These are phyloP conservation scores for Penicillium malachiteum DNA, from an alignment of 495 filamentous ascomycete species.

Conservation along the genomic window DNA sequence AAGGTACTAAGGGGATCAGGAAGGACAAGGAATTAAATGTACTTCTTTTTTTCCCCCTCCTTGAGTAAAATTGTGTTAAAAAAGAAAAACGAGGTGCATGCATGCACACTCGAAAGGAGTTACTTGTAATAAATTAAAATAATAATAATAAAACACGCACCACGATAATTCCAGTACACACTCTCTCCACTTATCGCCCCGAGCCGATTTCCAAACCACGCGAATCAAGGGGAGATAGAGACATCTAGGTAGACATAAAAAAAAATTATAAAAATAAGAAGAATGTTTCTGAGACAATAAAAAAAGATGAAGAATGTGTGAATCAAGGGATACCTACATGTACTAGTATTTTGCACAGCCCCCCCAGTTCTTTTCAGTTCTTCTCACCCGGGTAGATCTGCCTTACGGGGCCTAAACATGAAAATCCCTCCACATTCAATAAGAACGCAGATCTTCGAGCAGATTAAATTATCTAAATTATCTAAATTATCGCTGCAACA, in stretches of 20 bases:
- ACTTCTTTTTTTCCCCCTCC: background rate
- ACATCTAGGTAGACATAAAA: too few relatives aligned
- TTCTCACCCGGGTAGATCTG: slow-evolving; percentile 11
- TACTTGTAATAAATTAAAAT: too few relatives aligned
- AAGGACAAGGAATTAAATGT: background rate
- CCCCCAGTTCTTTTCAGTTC: slow-evolving; percentile 5
- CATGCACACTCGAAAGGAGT: slow-evolving; percentile 19
- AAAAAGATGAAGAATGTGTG: slow-evolving; percentile 19
- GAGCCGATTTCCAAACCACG: slow-evolving; percentile 19
- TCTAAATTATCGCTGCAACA: background rate
- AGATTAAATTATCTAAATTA: background rate
- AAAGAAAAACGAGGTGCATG: slow-evolving; percentile 11
- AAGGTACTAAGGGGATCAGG: background rate
- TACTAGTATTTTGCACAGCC: slow-evolving; percentile 36
- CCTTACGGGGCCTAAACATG: background rate
- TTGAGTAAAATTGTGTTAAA: background rate
- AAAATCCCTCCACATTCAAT: background rate
- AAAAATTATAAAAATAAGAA: too few relatives aligned
- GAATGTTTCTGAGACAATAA: slow-evolving; percentile 6
- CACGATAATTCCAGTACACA: background rate
- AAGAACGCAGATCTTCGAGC: background rate
- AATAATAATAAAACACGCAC: slow-evolving; percentile 7
- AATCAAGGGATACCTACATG: slow-evolving; percentile 34
- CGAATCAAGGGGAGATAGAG: background rate
- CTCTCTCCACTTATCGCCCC: slow-evolving; percentile 19